Conservation (phyloP, 192 early-diverging fungal species). For the Martensiomyces pterosporus region DNA sequence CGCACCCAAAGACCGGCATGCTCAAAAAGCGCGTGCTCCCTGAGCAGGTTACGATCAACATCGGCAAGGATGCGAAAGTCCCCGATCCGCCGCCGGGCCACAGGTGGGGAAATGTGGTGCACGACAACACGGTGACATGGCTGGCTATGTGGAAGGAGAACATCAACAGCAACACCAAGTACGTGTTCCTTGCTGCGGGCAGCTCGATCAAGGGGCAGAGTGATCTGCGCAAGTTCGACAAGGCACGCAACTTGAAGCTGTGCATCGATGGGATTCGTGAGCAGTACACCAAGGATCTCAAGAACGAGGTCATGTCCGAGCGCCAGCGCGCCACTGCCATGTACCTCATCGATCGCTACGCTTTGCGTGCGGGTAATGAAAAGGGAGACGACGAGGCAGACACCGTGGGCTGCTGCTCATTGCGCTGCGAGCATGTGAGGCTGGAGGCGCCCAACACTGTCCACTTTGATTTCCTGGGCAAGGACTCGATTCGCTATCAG, state of each 20-base stretch:
- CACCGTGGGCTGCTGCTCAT: slow-evolving; percentile 97
- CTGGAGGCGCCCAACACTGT: slow-evolving; percentile 81
- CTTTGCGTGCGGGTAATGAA: slow-evolving; percentile 95
- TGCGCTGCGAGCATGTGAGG: slow-evolving; percentile 87
- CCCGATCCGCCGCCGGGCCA: slow-evolving; percentile 87
- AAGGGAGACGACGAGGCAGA: slow-evolving; percentile 98
- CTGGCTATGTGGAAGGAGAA: slow-evolving; percentile 98
- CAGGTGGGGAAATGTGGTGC: slow-evolving; percentile 78
- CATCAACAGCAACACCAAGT: slow-evolving; percentile 89
- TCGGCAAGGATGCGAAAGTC: slow-evolving; percentile 69
- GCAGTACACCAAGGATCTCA: slow-evolving; percentile 76
- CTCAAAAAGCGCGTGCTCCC: slow-evolving; percentile 88
- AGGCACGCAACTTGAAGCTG: slow-evolving; percentile 81
- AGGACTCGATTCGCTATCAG: slow-evolving; percentile 94
- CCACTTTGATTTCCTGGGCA: slow-evolving; percentile 95
- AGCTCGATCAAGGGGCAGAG: slow-evolving; percentile 95
- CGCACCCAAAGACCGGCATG: slow-evolving; percentile 90
- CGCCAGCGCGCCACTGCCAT: slow-evolving; percentile 91
- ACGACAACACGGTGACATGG: slow-evolving; percentile 94
- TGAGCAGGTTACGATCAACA: slow-evolving; percentile 92
- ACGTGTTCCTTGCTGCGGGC: slow-evolving; percentile 90
- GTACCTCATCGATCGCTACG: slow-evolving; percentile 92
- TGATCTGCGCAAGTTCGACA: slow-evolving; percentile 95
- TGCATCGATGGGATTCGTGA: slow-evolving; percentile 61
- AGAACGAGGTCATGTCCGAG: slow-evolving; percentile 71